Percentiles rank a stretch among this genome's conserved stretches.
Conservation (phyloP, 257 asterid species). For the Leonotis leonurus region DNA sequence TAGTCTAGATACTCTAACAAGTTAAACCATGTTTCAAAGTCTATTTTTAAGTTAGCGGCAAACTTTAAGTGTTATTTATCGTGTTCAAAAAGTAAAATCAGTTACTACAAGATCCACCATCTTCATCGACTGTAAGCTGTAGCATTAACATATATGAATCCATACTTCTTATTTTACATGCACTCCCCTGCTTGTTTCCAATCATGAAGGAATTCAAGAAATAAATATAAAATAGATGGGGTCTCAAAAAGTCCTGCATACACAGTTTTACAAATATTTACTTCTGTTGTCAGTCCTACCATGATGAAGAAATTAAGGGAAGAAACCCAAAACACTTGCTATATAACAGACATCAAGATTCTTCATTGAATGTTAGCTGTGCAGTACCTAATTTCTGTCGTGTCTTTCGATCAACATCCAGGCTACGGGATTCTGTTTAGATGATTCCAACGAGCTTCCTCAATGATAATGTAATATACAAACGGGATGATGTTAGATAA, state of each 20-base stretch:
- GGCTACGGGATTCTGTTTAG: neutral
- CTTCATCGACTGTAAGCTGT: neutral
- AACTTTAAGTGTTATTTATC: neutral
- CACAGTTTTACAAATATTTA: neutral
- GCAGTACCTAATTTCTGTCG: conserved; percentile 1
- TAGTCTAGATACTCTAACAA: neutral
- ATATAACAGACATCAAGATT: neutral
- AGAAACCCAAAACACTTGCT: neutral
- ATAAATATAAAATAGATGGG: neutral
- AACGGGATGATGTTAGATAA: neutral
- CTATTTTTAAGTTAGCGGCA: neutral
- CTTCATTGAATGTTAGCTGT: conserved; percentile 2
- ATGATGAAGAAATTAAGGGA: neutral
- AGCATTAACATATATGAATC: neutral
- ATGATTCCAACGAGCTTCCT: conserved; percentile 8
- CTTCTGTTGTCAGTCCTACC: neutral
- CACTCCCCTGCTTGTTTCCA: neutral
- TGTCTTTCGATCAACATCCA: neutral
- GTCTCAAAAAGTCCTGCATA: neutral
- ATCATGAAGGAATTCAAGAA: neutral
- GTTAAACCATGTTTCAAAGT: neutral
- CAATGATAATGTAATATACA: conserved; percentile 24
- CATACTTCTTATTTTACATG: neutral
- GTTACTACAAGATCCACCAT: neutral
- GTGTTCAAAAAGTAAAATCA: neutral